Evolutionary conservation across 2,329 filamentous ascomycete species (phyloP).

Genomic region (Calonectria henricotiae): DNA sequence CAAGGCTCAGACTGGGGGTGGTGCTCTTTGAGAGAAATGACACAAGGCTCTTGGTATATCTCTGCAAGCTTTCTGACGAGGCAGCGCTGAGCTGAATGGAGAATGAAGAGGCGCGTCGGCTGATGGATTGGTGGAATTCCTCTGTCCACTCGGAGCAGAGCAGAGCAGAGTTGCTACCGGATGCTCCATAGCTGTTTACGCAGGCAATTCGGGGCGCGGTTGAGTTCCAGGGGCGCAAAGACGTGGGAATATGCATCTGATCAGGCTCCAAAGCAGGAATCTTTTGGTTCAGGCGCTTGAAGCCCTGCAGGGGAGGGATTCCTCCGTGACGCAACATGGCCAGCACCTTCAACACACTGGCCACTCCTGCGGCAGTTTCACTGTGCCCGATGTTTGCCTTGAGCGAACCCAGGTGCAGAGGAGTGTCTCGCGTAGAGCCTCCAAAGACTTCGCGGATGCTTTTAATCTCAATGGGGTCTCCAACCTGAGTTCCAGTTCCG

Average conservation of each 20-base stretch:
- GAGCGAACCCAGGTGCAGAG: constrained; percentile 51
- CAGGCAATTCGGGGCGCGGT: constrained; percentile 44
- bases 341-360: constrained; percentile 55
- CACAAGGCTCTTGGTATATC: constrained; percentile 28
- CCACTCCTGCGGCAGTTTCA: constrained; percentile 53
- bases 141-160: constrained; percentile 41
- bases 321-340: constrained; percentile 52
- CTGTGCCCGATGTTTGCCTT: constrained; percentile 55
- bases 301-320: constrained; percentile 51
- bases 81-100: constrained; percentile 40
- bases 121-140: constrained; percentile 4
- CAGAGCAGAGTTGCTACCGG: constrained; percentile 56
- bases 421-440: background rate
- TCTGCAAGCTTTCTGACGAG: constrained; percentile 32
- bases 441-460: constrained; percentile 46
- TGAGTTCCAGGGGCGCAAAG: constrained; percentile 43
- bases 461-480: constrained; percentile 63
- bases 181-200: constrained; percentile 59
- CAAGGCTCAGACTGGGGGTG: constrained; percentile 22
- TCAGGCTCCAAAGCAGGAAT: constrained; percentile 45
- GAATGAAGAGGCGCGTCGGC: background rate
- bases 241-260: constrained; percentile 36
- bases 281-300: constrained; percentile 51
- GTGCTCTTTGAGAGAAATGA: constrained; percentile 30
- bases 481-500: constrained; percentile 66